Evolutionary conservation across 2,329 filamentous ascomycete genomes (phyloP).

Genomic region (Pseudogymnoascus sp.): DNA sequence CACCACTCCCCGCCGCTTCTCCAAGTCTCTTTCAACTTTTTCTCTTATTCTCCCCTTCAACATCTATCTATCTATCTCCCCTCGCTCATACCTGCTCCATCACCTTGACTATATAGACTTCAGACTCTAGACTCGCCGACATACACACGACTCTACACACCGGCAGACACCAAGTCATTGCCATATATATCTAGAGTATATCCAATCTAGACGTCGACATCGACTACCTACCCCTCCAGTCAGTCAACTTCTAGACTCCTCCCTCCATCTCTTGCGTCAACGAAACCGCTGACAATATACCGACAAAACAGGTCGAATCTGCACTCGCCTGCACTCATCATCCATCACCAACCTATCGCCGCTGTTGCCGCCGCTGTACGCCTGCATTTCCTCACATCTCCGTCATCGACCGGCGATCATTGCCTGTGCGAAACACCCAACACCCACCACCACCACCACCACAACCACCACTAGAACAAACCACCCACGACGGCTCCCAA

Average conservation of each 20-base stretch:
- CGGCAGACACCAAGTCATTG: too few species aligned
- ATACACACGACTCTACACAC: background rate
- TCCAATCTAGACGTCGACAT: background rate
- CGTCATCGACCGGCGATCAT: constrained; percentile 5
- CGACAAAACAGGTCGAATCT: background rate
- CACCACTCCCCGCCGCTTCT: background rate
- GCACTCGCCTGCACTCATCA: background rate
- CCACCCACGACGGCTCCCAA: background rate
- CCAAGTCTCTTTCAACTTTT: background rate
- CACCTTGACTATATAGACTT: background rate
- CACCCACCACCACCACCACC: background rate
- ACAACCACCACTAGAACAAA: too few species aligned
- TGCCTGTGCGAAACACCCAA: background rate
- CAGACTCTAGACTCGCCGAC: background rate
- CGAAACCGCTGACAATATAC: background rate
- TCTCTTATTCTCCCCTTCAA: background rate
- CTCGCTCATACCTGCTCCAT: background rate
- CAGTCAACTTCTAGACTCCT: background rate
- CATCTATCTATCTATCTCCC: too few species aligned
- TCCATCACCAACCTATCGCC: background rate
- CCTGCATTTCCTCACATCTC: constrained; percentile 2
- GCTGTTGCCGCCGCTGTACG: background rate
- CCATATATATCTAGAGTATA: background rate
- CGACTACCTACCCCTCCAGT: background rate
- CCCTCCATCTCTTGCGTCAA: background rate